Base-by-base conservation (phyloP, 129 eudicot species). In the Flaveria linearis region DNA sequence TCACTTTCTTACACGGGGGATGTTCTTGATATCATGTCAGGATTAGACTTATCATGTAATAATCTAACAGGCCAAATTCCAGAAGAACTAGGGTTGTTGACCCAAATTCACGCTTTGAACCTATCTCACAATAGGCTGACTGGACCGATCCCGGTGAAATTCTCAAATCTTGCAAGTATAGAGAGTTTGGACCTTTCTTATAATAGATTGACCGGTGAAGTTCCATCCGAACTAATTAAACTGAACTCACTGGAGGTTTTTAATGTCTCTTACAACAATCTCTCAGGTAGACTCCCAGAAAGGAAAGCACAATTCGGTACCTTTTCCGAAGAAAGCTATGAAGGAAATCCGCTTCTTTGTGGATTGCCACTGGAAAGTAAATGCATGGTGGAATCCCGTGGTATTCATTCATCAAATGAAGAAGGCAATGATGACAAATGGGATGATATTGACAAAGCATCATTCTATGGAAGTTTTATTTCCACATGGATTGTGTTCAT, bases 41-140 rank as follows among this genome's bases (percentile, higher is more conserved):
- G 85, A 14, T 53, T 82, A 55, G 81, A 82, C 62, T 42, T 81
- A 6, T 81, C 85, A 0, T n/a, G 15, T 39, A 76, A 81, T 71
- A 76, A 69, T 16, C 42, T 81, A 1, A 46, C 61, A 4, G 81
- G 85, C 16, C 28, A 50, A 28, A 76, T 82, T 42, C 85, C 78
- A 14, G 1, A 30, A 25, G 77, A 76, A 28, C 23, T 82, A 8
- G 78, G 81, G 5, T 14, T 65, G 22, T 20, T 81, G 17, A 70
- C 12, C 18, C 9, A 57, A 53, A 75, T 81, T 50, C 77, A 1
- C 0, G 25, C 58, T 7, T 46, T 75, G 8, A 75, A 75, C 61
- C 43, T 75, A 18, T 75, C 71, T 75, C 46, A 61, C 13, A 75
- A 75, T 45, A 4, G 7, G 47, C 18, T 75, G 49, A 16, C 3